A percentile compares a stretch with the other conserved stretches of the same genome.
phyloP scores from a whole-genome alignment of 2,329 filamentous ascomycete species.

The Fusarium tricinctum region DNA sequence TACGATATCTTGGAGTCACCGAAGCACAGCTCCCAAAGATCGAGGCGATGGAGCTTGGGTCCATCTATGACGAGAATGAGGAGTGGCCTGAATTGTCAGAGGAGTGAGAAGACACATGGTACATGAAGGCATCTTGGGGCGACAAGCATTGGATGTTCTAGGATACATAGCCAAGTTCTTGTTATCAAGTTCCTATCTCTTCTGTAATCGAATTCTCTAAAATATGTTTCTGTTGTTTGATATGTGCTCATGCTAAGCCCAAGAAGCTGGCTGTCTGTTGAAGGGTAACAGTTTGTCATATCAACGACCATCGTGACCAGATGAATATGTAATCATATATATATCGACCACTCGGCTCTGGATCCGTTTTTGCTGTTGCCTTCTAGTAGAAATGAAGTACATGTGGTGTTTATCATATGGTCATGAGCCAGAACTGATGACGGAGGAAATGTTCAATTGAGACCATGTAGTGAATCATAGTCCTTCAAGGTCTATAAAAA shows the following conservation, averaged over 20 bases:
- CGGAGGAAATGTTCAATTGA: no score
- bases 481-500: no score
- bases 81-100: no score
- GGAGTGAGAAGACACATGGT: no score
- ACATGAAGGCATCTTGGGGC: no score
- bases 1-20: neutral
- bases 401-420: neutral
- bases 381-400: neutral
- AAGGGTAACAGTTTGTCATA: neutral
- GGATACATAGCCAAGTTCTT: no score
- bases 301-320: neutral
- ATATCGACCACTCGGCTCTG: neutral
- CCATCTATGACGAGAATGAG: neutral
- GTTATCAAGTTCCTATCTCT: neutral
- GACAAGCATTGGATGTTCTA: no score
- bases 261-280: no score
- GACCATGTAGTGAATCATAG: no score
- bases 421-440: no score
- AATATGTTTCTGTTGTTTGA: neutral
- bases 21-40: neutral
- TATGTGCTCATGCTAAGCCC: neutral
- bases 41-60: neutral
- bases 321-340: neutral
- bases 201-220: neutral
- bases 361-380: neutral